These are phyloP conservation scores for Sambucus nigra DNA, from an alignment of 129 eudicot species.

Conservation along the genomic window DNA sequence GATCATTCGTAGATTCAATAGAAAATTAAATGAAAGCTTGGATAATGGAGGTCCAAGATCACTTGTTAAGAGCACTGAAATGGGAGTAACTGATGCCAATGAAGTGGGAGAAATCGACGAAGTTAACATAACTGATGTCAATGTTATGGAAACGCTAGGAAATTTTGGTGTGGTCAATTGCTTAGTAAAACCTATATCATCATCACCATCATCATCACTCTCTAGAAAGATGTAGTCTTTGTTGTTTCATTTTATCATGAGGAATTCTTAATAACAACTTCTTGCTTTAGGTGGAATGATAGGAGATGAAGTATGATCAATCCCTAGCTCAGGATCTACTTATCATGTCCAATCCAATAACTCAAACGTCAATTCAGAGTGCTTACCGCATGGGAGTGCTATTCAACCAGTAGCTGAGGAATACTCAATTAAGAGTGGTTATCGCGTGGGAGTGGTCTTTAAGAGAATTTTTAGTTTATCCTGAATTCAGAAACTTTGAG, in stretches of 20 bases:
- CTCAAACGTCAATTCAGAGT: slow-evolving; percentile 43
- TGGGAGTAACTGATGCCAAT: slow-evolving; percentile 22
- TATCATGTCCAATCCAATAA: slow-evolving; percentile 22
- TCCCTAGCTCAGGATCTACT: slow-evolving; percentile 65
- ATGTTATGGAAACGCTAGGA: slow-evolving; percentile 40
- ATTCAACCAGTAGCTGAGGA: slow-evolving; percentile 81
- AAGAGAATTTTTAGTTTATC: slow-evolving; percentile 12
- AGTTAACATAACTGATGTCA: slow-evolving; percentile 19
- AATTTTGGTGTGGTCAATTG: slow-evolving; percentile 47
- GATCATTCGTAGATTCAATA: slow-evolving; percentile 27
- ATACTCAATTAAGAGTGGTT: slow-evolving; percentile 31
- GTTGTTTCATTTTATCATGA: neutral
- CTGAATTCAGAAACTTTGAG: slow-evolving; percentile 8
- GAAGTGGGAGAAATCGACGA: slow-evolving; percentile 33
- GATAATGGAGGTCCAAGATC: no score
- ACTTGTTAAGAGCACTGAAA: slow-evolving; percentile 15
- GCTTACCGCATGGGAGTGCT: slow-evolving; percentile 65
- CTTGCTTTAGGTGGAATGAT: slow-evolving; percentile 8
- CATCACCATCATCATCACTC: no score
- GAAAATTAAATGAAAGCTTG: no score
- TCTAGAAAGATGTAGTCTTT: neutral
- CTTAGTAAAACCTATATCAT: neutral
- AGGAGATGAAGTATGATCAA: slow-evolving; percentile 44
- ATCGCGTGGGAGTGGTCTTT: no score
- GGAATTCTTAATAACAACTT: neutral